A percentile compares a stretch with the other conserved stretches of the same genome.
phyloP scores from a whole-genome alignment of 1,139 yeast species.

The Hansenula lynferdii region DNA sequence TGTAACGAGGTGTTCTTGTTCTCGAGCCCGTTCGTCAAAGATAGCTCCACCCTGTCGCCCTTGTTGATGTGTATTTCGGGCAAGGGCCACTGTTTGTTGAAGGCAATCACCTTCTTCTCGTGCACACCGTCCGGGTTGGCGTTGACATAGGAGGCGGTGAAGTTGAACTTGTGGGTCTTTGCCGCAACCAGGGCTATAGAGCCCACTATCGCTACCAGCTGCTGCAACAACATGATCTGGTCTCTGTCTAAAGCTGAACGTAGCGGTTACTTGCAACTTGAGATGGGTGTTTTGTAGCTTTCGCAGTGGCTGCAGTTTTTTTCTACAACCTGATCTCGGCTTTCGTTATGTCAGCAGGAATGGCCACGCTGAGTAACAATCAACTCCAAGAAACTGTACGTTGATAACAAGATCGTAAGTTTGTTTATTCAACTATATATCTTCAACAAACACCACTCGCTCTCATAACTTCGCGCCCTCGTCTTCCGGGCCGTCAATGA shows the following conservation, averaged over 20 bases:
- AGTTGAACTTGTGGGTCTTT: conserved; percentile 47
- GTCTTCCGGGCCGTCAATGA: conserved; percentile 49
- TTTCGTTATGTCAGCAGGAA: no score
- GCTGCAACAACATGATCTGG: conserved; percentile 1
- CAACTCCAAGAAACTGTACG: no score
- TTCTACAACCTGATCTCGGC: no score
- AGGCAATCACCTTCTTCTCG: conserved; percentile 53
- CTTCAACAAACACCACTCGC: no score
- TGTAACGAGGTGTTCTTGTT: conserved; percentile 59
- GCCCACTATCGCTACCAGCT: not conserved
- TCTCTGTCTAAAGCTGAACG: no score
- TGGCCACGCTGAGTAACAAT: no score
- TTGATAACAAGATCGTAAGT: no score
- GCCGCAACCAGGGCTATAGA: conserved; percentile 21
- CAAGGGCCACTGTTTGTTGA: conserved; percentile 69
- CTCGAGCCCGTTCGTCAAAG: conserved; percentile 53
- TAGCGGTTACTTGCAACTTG: no score
- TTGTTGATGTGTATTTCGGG: conserved; percentile 62
- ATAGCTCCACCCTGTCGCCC: conserved; percentile 57
- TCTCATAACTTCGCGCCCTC: not conserved
- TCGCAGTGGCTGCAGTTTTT: no score
- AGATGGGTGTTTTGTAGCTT: no score
- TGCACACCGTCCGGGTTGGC: conserved; percentile 63
- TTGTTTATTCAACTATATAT: no score
- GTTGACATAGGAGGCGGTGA: conserved; percentile 47